Evolutionary conservation across 2,329 filamentous ascomycete genomes (phyloP), one percentile per base, ranked within the genome.

Genomic region (Curvularia eragrostidis): DNA sequence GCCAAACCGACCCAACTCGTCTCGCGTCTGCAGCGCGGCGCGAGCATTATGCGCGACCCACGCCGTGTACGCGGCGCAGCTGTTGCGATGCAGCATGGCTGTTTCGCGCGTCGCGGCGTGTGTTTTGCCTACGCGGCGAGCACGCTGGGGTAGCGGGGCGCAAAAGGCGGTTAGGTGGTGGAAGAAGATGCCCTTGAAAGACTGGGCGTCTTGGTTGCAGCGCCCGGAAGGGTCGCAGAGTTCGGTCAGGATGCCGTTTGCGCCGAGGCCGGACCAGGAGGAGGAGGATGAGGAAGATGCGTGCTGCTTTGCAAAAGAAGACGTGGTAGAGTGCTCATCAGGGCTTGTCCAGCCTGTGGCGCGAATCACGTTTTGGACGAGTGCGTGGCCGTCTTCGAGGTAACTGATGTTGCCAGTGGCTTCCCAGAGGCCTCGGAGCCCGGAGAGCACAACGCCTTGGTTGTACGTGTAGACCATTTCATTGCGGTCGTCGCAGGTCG

Each of bases 391-490:
- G 56, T 97, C 92, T 19, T 84, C 77, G 1, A 97, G 82, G 71
- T 93, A 97, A 1, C 79, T 82, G 1, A 80, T 75, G n/a, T 87
- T 84, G 12, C 89, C 90, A 0, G 91, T 97, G 13, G 87, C 87
- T 61, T 91, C 84, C 86, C 90, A 97, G 0, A 97, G 82, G 1
- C 89, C 90, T 32, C 91, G 86, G 54, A 92, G 85, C 12, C 92
- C 93, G 4, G 91, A 93, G 21, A 97, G 84, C 1, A 98, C 71
- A 3, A 97, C 92, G 21, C 93, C 94, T 76, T 98, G 94, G 77
- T 98, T 98, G 80, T 98, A 97, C 0, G 93, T 96, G 77, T 93
- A 97, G 8, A 97, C 89, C 88, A 93, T 94, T 66, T 93, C 87
- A 75, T 97, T 91, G 48, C 93, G 86, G 48, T 85, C 75, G 72